A percentile compares a stretch with the other conserved stretches of the same genome.
phyloP scores from a whole-genome alignment of 2,329 filamentous ascomycete genomes.

The Fusarium subglutinans region DNA sequence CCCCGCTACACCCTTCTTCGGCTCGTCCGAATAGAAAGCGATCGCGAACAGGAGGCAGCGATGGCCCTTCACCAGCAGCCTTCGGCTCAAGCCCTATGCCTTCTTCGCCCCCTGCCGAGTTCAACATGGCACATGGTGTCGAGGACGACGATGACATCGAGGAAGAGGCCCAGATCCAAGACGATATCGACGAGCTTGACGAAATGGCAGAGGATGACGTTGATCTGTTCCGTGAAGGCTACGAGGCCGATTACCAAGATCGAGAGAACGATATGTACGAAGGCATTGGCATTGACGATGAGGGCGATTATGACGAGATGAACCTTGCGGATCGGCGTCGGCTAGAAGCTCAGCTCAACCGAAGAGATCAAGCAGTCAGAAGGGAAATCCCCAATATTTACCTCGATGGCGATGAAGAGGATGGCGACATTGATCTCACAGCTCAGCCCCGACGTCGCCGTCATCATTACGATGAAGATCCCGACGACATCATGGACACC shows the following conservation, averaged over 20 bases:
- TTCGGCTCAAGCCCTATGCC: constrained; percentile 70
- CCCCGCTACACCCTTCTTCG: constrained; percentile 84
- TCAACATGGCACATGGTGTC: constrained; percentile 71
- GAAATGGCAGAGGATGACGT: constrained; percentile 84
- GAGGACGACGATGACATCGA: constrained; percentile 78
- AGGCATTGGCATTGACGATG: constrained; percentile 78
- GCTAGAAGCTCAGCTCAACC: constrained; percentile 77
- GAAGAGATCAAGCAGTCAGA: constrained; percentile 76
- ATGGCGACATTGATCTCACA: constrained; percentile 84
- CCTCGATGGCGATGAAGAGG: constrained; percentile 83
- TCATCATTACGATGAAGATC: constrained; percentile 93
- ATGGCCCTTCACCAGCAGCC: constrained; percentile 61
- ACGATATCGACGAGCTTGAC: constrained; percentile 80
- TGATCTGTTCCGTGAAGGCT: constrained; percentile 79
- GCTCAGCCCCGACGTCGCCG: constrained; percentile 85
- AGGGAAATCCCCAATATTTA: constrained; percentile 78
- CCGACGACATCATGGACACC: constrained; percentile 89
- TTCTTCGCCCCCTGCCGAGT: constrained; percentile 69
- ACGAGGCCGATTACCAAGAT: constrained; percentile 75
- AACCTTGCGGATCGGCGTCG: constrained; percentile 72
- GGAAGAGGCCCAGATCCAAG: constrained; percentile 76
- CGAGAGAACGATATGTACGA: constrained; percentile 76
- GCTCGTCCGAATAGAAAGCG: constrained; percentile 64
- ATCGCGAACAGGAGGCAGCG: constrained; percentile 61
- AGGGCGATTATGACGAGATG: constrained; percentile 77